Evolutionary conservation across 176 grass and related monocot species (phyloP).

Genomic region (Cocos nucifera): DNA sequence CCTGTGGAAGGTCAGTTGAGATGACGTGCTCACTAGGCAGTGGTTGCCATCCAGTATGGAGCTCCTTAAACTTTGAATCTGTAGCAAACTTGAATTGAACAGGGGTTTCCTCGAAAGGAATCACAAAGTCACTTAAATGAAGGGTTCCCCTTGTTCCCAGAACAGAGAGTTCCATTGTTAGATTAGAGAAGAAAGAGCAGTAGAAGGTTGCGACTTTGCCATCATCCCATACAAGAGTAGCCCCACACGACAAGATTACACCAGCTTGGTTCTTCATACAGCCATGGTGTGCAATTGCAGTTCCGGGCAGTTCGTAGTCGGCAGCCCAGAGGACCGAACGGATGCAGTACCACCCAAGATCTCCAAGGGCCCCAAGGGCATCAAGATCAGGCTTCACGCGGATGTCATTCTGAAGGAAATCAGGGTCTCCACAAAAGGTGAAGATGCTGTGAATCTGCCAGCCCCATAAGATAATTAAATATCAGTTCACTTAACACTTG

Average conservation of each 20-base stretch:
- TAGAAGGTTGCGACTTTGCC: conserved; percentile 40
- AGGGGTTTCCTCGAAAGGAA: conserved; percentile 46
- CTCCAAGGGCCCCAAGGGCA: conserved; percentile 55
- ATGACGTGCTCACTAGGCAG: conserved; percentile 35
- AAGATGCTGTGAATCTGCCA: conserved; percentile 53
- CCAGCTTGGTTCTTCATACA: conserved; percentile 48
- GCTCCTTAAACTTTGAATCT: conserved; percentile 28
- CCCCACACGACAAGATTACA: conserved; percentile 46
- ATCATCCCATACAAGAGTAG: conserved; percentile 41
- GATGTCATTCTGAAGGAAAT: conserved; percentile 76
- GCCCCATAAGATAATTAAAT: no score
- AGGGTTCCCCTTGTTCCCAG: conserved; percentile 52
- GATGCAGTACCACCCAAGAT: conserved; percentile 73
- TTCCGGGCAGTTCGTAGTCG: conserved; percentile 45
- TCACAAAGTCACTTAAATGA: conserved; percentile 50
- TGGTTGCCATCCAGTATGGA: conserved; percentile 36
- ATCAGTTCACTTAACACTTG: no score
- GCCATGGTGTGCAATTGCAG: conserved; percentile 16
- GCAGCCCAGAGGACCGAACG: conserved; percentile 59
- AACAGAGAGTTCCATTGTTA: conserved; percentile 45
- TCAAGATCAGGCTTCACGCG: conserved; percentile 78
- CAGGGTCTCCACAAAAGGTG: conserved; percentile 27
- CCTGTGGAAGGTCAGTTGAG: conserved; percentile 44
- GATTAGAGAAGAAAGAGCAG: conserved; percentile 57
- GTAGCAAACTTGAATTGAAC: conserved; percentile 29